These are phyloP conservation scores for Petunia hybrid DNA, from an alignment of 305 asterid genomes.

Conservation along the genomic window DNA sequence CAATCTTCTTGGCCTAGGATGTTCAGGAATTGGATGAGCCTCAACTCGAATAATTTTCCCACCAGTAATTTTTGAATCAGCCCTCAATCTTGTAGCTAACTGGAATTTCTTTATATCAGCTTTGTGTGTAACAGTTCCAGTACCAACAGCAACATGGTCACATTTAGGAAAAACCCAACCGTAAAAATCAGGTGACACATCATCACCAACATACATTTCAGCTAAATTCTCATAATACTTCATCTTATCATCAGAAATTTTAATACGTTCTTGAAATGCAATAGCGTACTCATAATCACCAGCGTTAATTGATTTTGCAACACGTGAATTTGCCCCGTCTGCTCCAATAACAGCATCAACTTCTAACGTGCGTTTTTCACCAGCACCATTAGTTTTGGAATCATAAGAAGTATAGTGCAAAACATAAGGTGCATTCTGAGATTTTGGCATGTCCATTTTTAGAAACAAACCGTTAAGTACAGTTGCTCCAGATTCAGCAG, in stretches of 20 bases:
- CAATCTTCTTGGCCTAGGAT: constrained; percentile 80
- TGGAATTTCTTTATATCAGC: constrained; percentile 82
- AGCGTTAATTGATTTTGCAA: constrained; percentile 79
- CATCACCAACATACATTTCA: constrained; percentile 96
- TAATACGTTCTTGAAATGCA: constrained; percentile 89
- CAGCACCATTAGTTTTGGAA: constrained; percentile 63
- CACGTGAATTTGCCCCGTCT: constrained; percentile 92
- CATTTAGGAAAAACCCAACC: constrained; percentile 98
- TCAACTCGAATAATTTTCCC: constrained; percentile 91
- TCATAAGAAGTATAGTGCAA: constrained; percentile 72
- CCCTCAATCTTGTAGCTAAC: constrained; percentile 71
- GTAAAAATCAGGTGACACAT: constrained; percentile 89
- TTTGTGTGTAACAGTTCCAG: constrained; percentile 89
- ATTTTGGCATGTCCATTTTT: constrained; percentile 74
- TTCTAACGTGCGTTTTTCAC: constrained; percentile 68
- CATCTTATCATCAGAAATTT: constrained; percentile 80
- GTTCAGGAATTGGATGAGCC: constrained; percentile 96
- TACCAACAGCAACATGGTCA: constrained; percentile 95
- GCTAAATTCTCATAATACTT: constrained; percentile 82
- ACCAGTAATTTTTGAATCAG: constrained; percentile 75
- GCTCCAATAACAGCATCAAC: constrained; percentile 96
- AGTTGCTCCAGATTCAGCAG: constrained; percentile 70
- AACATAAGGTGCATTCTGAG: constrained; percentile 62
- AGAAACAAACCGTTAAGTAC: constrained; percentile 80
- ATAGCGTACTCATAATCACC: constrained; percentile 96